Evolutionary conservation across 169 alveolate genomes (phyloP), one percentile per base, ranked within the genome.

Genomic region (Eimeria brunetti): DNA sequence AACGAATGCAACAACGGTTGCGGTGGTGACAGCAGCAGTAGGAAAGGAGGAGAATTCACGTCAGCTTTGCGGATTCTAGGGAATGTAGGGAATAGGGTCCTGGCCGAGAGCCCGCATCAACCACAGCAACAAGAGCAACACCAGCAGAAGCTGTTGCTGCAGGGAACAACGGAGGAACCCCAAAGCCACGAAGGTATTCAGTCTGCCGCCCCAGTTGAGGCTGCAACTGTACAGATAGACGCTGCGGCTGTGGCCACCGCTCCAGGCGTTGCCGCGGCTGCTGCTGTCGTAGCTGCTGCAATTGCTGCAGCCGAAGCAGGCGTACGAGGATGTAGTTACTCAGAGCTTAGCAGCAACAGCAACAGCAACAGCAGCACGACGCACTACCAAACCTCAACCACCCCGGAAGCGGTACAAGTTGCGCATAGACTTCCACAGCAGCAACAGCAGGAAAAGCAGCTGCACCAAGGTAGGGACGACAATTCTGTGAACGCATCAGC

Each of bases 241-340:
- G 51, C 53, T 30, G 89, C 89, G 49, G 71, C 89, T 51, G 89
- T 73, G 62, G 89, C 53, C 27, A 36, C 60, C 20, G 58, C 85
- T 75, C 85, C 85, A 44, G 85, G 85, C 5, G 85, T 58, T 75
- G 85, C 85, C 22, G 85, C 85, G 18, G 85, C 85, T 20, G 89
- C 89, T 51, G 89, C 89, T 51, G 89, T 81, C 73, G 89, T 81
- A n/a, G 89, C 89, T 51, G 89, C 89, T 44, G 89, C 89, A 30
- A 69, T 81, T 27, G 69, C 71, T 51, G 89, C 89, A 51, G 89
- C 89, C 18, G 89, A 81, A 24, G 89, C 73, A 53, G 89, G 71
- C n/a, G 22, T 81, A 0, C 89, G 73, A 20, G 89, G 64, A 53
- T 51, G 41, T 30, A 41, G 89, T 46, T 24, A 12, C 89, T 30